Conservation (phyloP, 805 yeast genomes). For the Candida ipomoeae region DNA sequence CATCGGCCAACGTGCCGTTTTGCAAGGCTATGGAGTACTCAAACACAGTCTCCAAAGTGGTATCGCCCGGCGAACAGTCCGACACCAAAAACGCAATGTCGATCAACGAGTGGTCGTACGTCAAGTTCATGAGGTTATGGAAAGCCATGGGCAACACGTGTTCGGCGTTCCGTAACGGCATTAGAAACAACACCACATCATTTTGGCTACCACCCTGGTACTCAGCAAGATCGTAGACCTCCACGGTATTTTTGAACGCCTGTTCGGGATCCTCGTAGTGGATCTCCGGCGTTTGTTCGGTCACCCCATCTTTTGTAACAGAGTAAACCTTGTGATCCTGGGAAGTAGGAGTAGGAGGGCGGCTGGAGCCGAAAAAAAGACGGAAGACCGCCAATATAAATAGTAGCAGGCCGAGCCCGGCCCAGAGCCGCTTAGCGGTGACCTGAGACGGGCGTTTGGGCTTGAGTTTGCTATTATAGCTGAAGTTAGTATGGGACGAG, state of each 20-base stretch:
- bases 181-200: constrained; percentile 63
- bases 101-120: constrained; percentile 75
- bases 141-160: constrained; percentile 77
- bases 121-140: constrained; percentile 78
- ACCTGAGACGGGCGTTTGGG: constrained; percentile 14
- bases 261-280: constrained; percentile 24
- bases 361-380: not conserved
- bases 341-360: not conserved
- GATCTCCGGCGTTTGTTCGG: constrained; percentile 5
- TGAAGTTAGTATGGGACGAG: constrained; percentile 5
- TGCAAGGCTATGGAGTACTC: constrained; percentile 67
- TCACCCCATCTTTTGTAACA: constrained; percentile 32
- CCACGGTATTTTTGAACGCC: constrained; percentile 45
- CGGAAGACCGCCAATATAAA: constrained; percentile 6
- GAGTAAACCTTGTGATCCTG: constrained; percentile 22
- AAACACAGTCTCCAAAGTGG: constrained; percentile 60
- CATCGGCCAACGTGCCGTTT: constrained; percentile 56
- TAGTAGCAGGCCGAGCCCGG: constrained; percentile 11
- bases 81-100: constrained; percentile 79
- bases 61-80: constrained; percentile 69
- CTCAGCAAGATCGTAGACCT: constrained; percentile 57
- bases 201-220: constrained; percentile 45
- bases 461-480: constrained; percentile 9
- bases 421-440: constrained; percentile 6
- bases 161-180: constrained; percentile 79